These are phyloP conservation scores for Shiraia bambusicola DNA, from an alignment of 2,329 filamentous ascomycete genomes.

Conservation along the genomic window DNA sequence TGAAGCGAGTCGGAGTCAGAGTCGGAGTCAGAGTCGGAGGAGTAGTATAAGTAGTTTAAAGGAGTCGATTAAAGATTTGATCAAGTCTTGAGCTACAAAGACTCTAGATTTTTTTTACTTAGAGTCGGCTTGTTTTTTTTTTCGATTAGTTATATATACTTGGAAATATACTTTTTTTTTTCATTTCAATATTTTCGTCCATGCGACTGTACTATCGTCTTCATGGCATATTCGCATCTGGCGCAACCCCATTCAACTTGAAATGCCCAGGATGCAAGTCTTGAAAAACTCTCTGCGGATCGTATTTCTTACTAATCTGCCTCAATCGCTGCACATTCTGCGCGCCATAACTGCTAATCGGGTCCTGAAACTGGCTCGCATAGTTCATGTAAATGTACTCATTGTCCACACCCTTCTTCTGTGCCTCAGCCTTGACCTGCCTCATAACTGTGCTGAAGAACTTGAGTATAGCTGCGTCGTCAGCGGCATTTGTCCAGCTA, in stretches of 20 bases:
- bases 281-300: conserved; percentile 46
- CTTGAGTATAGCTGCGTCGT: conserved; percentile 22
- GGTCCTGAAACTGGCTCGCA: conserved; percentile 46
- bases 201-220: background rate
- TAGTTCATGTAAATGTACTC: conserved; percentile 49
- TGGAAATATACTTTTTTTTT: background rate
- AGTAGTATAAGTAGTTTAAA: conserved; percentile 8
- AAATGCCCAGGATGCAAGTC: conserved; percentile 45
- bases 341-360: conserved; percentile 38
- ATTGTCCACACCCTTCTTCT: conserved; percentile 13
- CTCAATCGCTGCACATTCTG: conserved; percentile 38
- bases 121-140: too few species aligned
- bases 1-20: background rate
- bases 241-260: conserved; percentile 27
- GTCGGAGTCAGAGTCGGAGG: conserved; percentile 1
- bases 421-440: conserved; percentile 21
- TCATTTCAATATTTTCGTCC: background rate
- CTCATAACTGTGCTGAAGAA: conserved; percentile 21
- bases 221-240: conserved; percentile 5
- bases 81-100: conserved; percentile 1
- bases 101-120: too few species aligned
- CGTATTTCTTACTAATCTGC: conserved; percentile 41
- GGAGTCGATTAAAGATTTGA: conserved; percentile 4
- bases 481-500: conserved; percentile 16
- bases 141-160: too few species aligned